A percentile compares a stretch with the other conserved stretches of the same genome.
Conservation (phyloP, 192 early-diverging fungal genomes). For the Linnemannia schmuckeri region DNA sequence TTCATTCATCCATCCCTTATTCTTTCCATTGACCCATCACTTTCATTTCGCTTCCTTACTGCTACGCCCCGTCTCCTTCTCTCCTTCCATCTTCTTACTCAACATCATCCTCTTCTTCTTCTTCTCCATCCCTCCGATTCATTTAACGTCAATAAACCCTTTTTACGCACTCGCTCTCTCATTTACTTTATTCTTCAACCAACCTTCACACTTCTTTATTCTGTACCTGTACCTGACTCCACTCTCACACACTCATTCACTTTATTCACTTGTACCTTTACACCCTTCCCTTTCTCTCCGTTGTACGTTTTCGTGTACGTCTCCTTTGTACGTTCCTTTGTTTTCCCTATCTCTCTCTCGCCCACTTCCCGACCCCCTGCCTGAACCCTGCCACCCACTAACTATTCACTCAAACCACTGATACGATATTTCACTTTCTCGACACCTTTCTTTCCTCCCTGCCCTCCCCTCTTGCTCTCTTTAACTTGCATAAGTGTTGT, state of each 20-base stretch:
- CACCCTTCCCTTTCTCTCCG: neutral
- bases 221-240: neutral
- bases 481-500: neutral
- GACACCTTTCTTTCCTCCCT: neutral
- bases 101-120: neutral
- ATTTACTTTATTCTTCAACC: neutral
- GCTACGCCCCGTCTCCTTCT: neutral
- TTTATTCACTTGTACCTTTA: neutral
- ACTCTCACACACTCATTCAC: neutral
- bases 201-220: neutral
- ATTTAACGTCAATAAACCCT: no score
- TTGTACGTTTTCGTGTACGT: conserved; percentile 11
- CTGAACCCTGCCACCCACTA: neutral
- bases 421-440: neutral
- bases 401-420: neutral
- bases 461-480: neutral
- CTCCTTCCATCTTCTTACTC: no score
- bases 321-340: neutral
- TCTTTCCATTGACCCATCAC: neutral
- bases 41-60: neutral
- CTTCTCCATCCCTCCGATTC: no score
- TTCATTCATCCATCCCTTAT: neutral
- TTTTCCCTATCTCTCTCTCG: no score
- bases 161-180: neutral
- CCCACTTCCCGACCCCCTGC: neutral